These are phyloP conservation scores for Sporisorium scitamineum DNA, from an alignment of 1,284 basidiomycete species.

Conservation along the genomic window DNA sequence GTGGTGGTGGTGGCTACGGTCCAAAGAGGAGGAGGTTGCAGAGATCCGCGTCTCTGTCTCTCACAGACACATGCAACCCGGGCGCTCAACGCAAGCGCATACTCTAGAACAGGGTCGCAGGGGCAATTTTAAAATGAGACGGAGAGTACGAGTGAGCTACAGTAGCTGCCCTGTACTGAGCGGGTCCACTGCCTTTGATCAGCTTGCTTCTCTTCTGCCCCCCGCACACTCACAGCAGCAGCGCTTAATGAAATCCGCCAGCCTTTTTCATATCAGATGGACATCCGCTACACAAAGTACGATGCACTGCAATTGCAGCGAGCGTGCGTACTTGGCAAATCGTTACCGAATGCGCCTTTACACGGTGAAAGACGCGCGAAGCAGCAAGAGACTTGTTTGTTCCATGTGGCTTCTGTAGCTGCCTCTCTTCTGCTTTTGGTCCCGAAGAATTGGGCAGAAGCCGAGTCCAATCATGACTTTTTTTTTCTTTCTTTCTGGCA, in stretches of 20 bases:
- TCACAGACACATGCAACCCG: not conserved
- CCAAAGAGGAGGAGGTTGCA: not conserved
- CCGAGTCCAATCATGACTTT: conserved; percentile 5
- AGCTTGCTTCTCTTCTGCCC: no score
- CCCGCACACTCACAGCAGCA: not conserved
- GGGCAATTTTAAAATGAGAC: conserved; percentile 7
- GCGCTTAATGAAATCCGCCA: not conserved
- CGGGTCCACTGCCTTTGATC: not conserved
- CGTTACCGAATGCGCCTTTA: not conserved
- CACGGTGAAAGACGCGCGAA: not conserved
- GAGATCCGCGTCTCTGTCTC: conserved; percentile 2
- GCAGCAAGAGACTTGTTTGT: not conserved
- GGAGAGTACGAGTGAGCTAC: not conserved
- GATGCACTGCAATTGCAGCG: no score
- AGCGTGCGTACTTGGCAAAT: no score
- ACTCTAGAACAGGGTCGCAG: not conserved
- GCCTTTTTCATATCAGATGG: no score
- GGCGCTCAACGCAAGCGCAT: not conserved
- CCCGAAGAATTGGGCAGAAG: conserved; percentile 5
- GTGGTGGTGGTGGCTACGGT: conserved; percentile 4
- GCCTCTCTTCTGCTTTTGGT: not conserved
- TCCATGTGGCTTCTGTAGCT: conserved; percentile 8
- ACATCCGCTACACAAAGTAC: not conserved
- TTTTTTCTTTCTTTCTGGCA: not conserved
- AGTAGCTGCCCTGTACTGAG: no score